Conservation (phyloP, 495 filamentous ascomycete species). For the Tuber umbilicatum region DNA sequence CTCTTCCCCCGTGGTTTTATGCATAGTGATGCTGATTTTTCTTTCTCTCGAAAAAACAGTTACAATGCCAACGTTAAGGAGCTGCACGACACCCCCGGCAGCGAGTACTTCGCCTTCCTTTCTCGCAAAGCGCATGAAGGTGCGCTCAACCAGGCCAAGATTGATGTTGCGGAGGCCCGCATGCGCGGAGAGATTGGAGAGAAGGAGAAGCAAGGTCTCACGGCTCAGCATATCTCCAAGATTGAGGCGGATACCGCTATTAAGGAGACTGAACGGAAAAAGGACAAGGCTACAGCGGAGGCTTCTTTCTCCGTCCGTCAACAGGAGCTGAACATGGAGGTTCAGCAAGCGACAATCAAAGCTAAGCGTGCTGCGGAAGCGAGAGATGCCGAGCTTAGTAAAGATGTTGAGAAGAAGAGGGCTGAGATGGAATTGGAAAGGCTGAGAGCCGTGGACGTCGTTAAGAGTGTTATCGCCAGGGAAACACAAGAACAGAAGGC, state of each 20-base stretch:
- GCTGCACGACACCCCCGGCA: slow-evolving; percentile 67
- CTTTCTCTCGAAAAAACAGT: slow-evolving; percentile 40
- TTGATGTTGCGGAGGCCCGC: slow-evolving; percentile 73
- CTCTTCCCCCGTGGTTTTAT: neutral
- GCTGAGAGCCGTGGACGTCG: slow-evolving; percentile 66
- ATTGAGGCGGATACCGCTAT: slow-evolving; percentile 77
- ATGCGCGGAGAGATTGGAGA: slow-evolving; percentile 74
- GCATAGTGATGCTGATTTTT: slow-evolving; percentile 3
- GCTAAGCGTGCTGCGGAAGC: slow-evolving; percentile 64
- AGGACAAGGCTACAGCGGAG: slow-evolving; percentile 70
- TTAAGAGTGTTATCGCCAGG: slow-evolving; percentile 64
- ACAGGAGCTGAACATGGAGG: slow-evolving; percentile 61
- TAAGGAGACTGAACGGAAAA: slow-evolving; percentile 72
- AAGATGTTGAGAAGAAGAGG: slow-evolving; percentile 64
- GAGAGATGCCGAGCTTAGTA: slow-evolving; percentile 68
- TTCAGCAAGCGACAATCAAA: slow-evolving; percentile 64
- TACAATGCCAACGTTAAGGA: slow-evolving; percentile 81
- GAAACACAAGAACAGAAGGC: slow-evolving; percentile 69
- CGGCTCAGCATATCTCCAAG: slow-evolving; percentile 72
- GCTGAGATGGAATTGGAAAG: slow-evolving; percentile 73
- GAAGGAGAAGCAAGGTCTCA: slow-evolving; percentile 65
- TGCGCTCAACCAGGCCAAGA: slow-evolving; percentile 68
- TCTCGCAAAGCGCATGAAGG: slow-evolving; percentile 77
- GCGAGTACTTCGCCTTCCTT: slow-evolving; percentile 70
- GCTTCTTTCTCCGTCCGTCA: slow-evolving; percentile 63